Evolutionary conservation across 1,284 basidiomycete genomes (phyloP), one percentile per base, ranked within the genome.

Genomic region (Phenoliferia sp.): DNA sequence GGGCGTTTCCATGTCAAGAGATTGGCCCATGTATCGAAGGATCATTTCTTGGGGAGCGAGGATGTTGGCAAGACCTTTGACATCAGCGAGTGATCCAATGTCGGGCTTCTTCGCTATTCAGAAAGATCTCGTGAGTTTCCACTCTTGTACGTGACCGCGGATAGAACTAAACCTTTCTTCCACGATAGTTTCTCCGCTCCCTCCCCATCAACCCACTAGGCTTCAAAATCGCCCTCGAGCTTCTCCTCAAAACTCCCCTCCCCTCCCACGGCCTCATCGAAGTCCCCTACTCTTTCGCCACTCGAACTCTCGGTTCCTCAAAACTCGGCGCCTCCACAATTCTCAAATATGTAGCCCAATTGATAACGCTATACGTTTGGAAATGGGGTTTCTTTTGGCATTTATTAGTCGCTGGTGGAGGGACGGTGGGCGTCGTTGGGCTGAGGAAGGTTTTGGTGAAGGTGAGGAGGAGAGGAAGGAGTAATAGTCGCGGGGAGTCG

Each of bases 61-160:
- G n/a, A 69, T 80, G 64, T 77, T 82, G 44, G 81, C 82, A 0
- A 71, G 79, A 3, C 81, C 81, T 0, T 74, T 83, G 44, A 82
- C 81, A 1, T 71, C 76, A 62, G 81, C 80, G 1, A 79, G 78
- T 69, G 81, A 83, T 69, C 82, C 82, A 19, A 83, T 83, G 81
- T 78, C 79, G 3, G 82, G 82, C 3, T 83, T 83, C 78, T 82
- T 83, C 67, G 82, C 80, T 32, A 78, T 83, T 62, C 75, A 77
- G 31, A 81, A 80, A 67, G 79, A 80, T 58, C 74, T 78, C 16
- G 80, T 81, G 52, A 39, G 80, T 76, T 22, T 6, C 32, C 4
- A n/a, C 32, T 57, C 32, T 19, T 32, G 54, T 28, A 28, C 19
- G 28, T 28, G 9, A 22, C 35, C 9, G 28, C 48, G 33, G 3